Conservation (phyloP, 805 yeast species). For the Aciculoconidium aculeatum region DNA sequence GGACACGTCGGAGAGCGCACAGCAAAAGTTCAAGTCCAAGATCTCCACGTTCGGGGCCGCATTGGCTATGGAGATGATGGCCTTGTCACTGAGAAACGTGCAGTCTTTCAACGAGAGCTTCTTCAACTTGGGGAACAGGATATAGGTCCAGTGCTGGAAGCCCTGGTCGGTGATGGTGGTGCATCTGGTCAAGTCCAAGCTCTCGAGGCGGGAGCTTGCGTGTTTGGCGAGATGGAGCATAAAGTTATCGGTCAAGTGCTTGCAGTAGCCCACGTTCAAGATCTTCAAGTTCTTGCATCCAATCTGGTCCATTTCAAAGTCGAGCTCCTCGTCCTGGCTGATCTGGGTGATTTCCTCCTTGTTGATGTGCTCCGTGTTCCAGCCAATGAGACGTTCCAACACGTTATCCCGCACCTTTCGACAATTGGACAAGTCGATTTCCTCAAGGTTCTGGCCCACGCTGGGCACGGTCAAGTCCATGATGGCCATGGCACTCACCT, state of each 20-base stretch:
- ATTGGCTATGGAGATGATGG: slow-evolving; percentile 56
- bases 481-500: slow-evolving; percentile 72
- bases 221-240: slow-evolving; percentile 58
- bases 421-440: slow-evolving; percentile 66
- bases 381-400: slow-evolving; percentile 61
- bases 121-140: slow-evolving; percentile 48
- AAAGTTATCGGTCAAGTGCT: slow-evolving; percentile 62
- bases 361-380: slow-evolving; percentile 19
- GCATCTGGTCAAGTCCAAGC: slow-evolving; percentile 64
- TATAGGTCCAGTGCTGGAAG: slow-evolving; percentile 58
- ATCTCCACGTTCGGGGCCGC: slow-evolving; percentile 53
- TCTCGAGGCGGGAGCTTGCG: slow-evolving; percentile 49
- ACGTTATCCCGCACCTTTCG: slow-evolving; percentile 69
- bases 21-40: slow-evolving; percentile 66
- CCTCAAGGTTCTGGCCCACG: slow-evolving; percentile 54
- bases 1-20: slow-evolving; percentile 65
- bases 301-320: slow-evolving; percentile 14
- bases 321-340: slow-evolving; percentile 3
- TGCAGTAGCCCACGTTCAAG: slow-evolving; percentile 66
- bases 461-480: slow-evolving; percentile 68
- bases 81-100: slow-evolving; percentile 62
- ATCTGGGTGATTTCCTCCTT: slow-evolving; percentile 4
- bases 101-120: slow-evolving; percentile 61
- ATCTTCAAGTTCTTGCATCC: slow-evolving; percentile 58
- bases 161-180: slow-evolving; percentile 75